Evolutionary conservation across 2,329 filamentous ascomycete genomes (phyloP), one percentile per base, ranked within the genome.

Genomic region (Scedosporium dehoogii): DNA sequence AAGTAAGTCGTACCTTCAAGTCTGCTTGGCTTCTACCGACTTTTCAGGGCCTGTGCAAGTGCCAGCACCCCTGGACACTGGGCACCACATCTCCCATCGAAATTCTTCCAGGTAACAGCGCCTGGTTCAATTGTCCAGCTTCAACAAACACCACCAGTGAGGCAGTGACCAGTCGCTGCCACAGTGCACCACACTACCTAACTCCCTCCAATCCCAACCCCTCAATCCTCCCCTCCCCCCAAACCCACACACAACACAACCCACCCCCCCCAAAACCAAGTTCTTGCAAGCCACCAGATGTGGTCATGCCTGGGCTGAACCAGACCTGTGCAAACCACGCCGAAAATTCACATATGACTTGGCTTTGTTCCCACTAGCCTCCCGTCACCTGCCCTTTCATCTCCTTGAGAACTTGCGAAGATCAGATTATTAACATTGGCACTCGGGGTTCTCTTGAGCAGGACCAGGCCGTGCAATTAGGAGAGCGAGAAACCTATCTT

Each of bases 351-450:
- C 38, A 18, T 23, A n/a, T 42, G 23, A 38, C 56, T 14, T 38
- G 56, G 27, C 9, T 53, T 53, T 10, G 18, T 58, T 29, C 51
- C n/a, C 25, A 57, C 44, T 18, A 55, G 12, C 25, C 60, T 25
- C 38, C 2, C 23, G 18, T 14, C 48, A 61, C 33, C n/a, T 16
- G n/a, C 12, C 59, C 29, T n/a, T 27, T 21, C 23, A 18, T 41
- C 42, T 44, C 63, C 64, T 57, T 65, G 61, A 42, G 14, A 48
- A 48, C 5, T 48, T 21, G 18, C 44, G 12, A 38, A 38, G 18
- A 21, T 48, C 16, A 48, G 5, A 25, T 55, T 55, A 55, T 55
- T 55, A 55, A 55, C 23, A 23, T 6, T 55, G 21, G 48, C 23
- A 23, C 44, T 9, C 5, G 29, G 18, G 48, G 21, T n/a, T n/a